Evolutionary conservation across 768 basidiomycete species (phyloP).

Genomic region (Phylloporus sp.): DNA sequence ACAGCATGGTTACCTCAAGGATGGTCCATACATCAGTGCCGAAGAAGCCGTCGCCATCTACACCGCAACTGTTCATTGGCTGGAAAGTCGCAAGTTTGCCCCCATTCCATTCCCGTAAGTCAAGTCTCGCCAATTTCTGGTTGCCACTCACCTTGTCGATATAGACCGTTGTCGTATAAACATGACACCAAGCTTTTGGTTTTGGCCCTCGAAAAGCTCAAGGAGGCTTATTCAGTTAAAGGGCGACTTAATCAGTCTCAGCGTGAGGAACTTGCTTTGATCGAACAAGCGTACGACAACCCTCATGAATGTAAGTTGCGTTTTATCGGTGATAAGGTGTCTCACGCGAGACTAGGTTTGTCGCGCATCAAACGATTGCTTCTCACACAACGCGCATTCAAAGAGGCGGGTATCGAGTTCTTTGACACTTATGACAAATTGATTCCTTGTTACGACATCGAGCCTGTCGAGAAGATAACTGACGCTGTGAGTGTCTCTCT

Average conservation of each 20-base stretch:
- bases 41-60: conserved; percentile 99
- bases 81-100: conserved; percentile 95
- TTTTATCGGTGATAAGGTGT: background rate
- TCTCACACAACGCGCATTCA: conserved; percentile 96
- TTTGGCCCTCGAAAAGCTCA: conserved; percentile 93
- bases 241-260: conserved; percentile 97
- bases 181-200: conserved; percentile 98
- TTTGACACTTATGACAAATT: conserved; percentile 98
- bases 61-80: conserved; percentile 97
- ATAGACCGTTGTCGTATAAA: conserved; percentile 91
- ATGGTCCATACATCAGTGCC: conserved; percentile 97
- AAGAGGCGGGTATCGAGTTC: conserved; percentile 95
- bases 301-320: conserved; percentile 82
- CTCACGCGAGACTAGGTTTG: conserved; percentile 44
- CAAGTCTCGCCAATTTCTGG: background rate
- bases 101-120: conserved; percentile 96
- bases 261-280: conserved; percentile 94
- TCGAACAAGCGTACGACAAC: conserved; percentile 99
- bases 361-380: conserved; percentile 97
- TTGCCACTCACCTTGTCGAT: conserved; percentile 1
- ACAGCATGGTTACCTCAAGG: conserved; percentile 97
- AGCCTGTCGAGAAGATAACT: conserved; percentile 99
- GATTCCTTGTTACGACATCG: conserved; percentile 98
- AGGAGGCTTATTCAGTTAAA: conserved; percentile 98
- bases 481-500: conserved; percentile 64